Evolutionary conservation across 768 basidiomycete genomes (phyloP).

Genomic region (Amanita exitialis): DNA sequence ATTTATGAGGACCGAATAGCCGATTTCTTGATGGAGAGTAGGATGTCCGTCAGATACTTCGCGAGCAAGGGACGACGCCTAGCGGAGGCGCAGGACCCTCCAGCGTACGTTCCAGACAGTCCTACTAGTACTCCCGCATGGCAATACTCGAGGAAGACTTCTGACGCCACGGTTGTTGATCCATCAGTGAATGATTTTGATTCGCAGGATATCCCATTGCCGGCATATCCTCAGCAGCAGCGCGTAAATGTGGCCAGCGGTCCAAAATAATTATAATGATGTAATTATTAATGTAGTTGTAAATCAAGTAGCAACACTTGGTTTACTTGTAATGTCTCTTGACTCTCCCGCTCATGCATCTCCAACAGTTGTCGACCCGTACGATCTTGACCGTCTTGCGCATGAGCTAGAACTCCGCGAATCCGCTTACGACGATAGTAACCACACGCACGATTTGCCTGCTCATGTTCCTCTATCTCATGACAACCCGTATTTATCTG

Average conservation of each 20-base stretch:
- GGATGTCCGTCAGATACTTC: slow-evolving; percentile 1
- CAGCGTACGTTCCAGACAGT: not conserved
- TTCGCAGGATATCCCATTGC: not conserved
- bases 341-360: slow-evolving; percentile 3
- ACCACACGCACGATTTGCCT: slow-evolving; percentile 40
- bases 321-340: not conserved
- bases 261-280: too few relatives aligned
- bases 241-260: not conserved
- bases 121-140: too few relatives aligned
- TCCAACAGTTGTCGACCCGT: slow-evolving; percentile 35
- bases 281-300: not conserved
- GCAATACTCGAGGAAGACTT: not conserved
- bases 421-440: slow-evolving; percentile 15
- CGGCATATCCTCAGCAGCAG: slow-evolving; percentile 3
- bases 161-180: not conserved
- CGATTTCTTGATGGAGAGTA: not conserved
- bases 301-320: not conserved
- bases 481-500: slow-evolving; percentile 60
- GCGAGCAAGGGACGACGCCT: not conserved
- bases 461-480: slow-evolving; percentile 70
- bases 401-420: slow-evolving; percentile 61
- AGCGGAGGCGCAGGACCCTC: not conserved
- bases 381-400: slow-evolving; percentile 60
- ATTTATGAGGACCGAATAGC: slow-evolving; percentile 12
- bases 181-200: not conserved